Evolutionary conservation across 768 basidiomycete species (phyloP).

Genomic region (Tulasnella sp.): DNA sequence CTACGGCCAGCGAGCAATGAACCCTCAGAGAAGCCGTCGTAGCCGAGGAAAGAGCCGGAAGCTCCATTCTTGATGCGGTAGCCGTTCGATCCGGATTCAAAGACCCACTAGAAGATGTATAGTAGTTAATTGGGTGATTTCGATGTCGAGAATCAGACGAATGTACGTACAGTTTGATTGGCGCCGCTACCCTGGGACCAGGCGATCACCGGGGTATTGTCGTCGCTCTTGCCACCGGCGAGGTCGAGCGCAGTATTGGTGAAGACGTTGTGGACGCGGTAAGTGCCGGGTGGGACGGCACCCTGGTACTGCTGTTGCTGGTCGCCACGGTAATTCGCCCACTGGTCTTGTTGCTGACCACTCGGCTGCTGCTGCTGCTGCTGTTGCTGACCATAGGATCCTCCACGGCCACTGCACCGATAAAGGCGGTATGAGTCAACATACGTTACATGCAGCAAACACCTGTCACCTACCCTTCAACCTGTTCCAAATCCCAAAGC

Average conservation of each 20-base stretch:
- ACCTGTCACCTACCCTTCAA: slow-evolving; percentile 3
- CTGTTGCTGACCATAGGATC: no score
- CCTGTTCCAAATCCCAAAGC: slow-evolving; percentile 8
- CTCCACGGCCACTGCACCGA: no score
- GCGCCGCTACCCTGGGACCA: neutral
- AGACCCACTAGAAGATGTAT: neutral
- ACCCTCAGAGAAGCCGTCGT: neutral
- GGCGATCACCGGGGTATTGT: slow-evolving; percentile 10
- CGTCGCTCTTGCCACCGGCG: neutral
- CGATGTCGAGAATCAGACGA: neutral
- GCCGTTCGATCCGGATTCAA: neutral
- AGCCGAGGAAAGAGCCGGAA: slow-evolving; percentile 19
- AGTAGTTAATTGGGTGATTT: neutral
- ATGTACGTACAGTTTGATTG: slow-evolving; percentile 4
- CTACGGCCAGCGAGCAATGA: neutral
- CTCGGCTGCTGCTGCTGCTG: no score
- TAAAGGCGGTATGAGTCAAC: no score
- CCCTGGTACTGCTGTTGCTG: slow-evolving; percentile 18
- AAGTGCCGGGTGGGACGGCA: neutral
- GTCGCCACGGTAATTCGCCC: neutral
- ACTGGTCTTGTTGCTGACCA: neutral
- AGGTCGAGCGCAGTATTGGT: slow-evolving; percentile 21
- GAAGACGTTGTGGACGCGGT: slow-evolving; percentile 17
- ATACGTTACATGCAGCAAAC: neutral
- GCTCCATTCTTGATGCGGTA: slow-evolving; percentile 15